Base-by-base conservation (phyloP, 805 yeast species). In the Sugiyamaella qingdaonensis region DNA sequence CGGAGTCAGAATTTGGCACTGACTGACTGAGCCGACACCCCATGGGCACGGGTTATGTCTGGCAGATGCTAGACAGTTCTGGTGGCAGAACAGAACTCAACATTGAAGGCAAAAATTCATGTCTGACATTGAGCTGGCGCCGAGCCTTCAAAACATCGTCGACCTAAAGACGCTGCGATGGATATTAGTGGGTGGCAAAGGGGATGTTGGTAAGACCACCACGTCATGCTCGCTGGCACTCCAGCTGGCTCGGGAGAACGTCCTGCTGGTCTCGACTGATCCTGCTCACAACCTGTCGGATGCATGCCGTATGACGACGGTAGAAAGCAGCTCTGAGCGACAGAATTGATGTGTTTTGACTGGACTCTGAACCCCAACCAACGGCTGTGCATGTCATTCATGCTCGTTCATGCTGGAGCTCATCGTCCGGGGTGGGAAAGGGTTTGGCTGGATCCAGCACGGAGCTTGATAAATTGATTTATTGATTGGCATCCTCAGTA, bases 111-210 rank as follows among this genome's bases (percentile, higher is more conserved):
- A 4, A 34, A n/a, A 11, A 13, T 10, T 29, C 37, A 54, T 55
- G 56, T 48, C 59, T 11, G 57, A 55, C 49, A 53, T 21, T 11
- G 13, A 56, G 11, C 60, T 71, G 54, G 75, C 70, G 21, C 75
- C 76, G 27, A 72, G 75, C n/a, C 60, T 74, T 29, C 66, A 73
- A 48, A 68, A 71, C 48, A 62, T 74, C 37, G 59, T 74, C 8
- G 75, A 74, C 54, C 76, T 72, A 54, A 67, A 63, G 49, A 56
- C 86, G 10, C 79, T 94, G 66, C 88, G 87, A 66, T 94, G 99
- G 99, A 85, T 94, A 58, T 94, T 94, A 65, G 98, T 92, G 43
- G 99, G 99, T 60, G 99, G 99, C 62, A 94, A 94, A 76, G 99
- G 99, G 70, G 99, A 99, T 72, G 99, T 94, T 29, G 99, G 99